Percentiles rank a stretch among this genome's conserved stretches.
Conservation (phyloP, 2,329 filamentous ascomycete species). For the Beauveria caledonica region DNA sequence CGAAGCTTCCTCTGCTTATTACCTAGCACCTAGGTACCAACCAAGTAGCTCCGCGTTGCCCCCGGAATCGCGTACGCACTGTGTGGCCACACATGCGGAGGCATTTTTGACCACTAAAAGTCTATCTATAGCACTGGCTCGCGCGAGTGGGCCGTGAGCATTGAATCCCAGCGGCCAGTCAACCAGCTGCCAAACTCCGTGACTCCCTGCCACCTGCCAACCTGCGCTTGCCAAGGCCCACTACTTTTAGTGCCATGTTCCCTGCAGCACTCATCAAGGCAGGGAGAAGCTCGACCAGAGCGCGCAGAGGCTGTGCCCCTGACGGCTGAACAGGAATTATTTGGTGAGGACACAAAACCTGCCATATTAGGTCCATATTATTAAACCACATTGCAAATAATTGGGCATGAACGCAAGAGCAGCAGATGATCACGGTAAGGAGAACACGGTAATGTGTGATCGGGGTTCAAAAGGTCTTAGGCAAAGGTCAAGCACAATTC, state of each 20-base stretch:
- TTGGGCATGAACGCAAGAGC: too few relatives aligned
- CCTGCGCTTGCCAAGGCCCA: too few relatives aligned
- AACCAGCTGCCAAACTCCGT: too few relatives aligned
- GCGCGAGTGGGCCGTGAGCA: not conserved
- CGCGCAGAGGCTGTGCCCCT: too few relatives aligned
- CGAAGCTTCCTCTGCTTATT: too few relatives aligned
- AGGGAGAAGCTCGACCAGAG: not conserved
- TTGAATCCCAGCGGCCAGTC: not conserved
- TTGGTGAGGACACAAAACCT: not conserved
- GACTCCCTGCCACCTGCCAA: too few relatives aligned
- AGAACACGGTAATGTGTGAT: too few relatives aligned
- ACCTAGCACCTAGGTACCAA: too few relatives aligned
- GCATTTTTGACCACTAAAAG: conserved; percentile 1
- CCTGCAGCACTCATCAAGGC: conserved; percentile 6
- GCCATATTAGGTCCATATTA: not conserved
- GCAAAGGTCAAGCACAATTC: not conserved
- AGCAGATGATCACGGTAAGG: too few relatives aligned
- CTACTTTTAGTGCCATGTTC: too few relatives aligned
- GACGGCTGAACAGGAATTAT: not conserved
- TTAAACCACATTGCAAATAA: not conserved
- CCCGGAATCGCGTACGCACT: not conserved
- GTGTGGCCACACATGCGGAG: not conserved
- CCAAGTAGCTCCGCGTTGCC: too few relatives aligned
- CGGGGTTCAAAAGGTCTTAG: too few relatives aligned
- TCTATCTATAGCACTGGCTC: conserved; percentile 5